A percentile compares a stretch with the other conserved stretches of the same genome.
Conservation (phyloP, 2,329 filamentous ascomycete genomes). For the Aspergillus cejpii region DNA sequence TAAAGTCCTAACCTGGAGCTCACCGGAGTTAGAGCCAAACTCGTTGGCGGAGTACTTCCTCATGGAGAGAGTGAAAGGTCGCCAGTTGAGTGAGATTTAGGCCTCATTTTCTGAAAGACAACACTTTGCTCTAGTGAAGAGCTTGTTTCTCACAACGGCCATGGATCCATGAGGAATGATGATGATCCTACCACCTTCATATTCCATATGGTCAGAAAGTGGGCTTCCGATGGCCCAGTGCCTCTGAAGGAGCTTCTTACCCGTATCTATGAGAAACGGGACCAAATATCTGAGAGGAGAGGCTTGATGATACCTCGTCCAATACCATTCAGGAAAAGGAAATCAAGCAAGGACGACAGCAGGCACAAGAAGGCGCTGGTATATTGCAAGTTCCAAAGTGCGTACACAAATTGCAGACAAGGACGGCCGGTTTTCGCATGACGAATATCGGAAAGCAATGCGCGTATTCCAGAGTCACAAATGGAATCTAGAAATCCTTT, state of each 20-base stretch:
- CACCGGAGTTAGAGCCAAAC: constrained; percentile 6
- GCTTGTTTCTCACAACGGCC: constrained; percentile 14
- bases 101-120: constrained; percentile 12
- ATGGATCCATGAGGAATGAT: constrained; percentile 19
- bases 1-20: constrained; percentile 6
- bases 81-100: constrained; percentile 15
- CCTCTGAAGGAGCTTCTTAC: constrained; percentile 20
- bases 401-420: constrained; percentile 12
- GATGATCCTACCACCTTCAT: constrained; percentile 19
- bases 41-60: constrained; percentile 20
- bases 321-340: constrained; percentile 16
- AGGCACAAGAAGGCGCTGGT: constrained; percentile 14
- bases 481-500: constrained; percentile 4
- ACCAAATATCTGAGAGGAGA: constrained; percentile 8
- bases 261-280: constrained; percentile 22
- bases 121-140: constrained; percentile 15
- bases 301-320: constrained; percentile 14
- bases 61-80: constrained; percentile 17
- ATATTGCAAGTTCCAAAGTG: constrained; percentile 17
- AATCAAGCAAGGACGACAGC: constrained; percentile 12
- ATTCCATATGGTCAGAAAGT: constrained; percentile 16
- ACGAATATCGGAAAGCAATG: constrained; percentile 18
- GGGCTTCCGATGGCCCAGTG: constrained; percentile 14
- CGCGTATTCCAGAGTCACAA: constrained; percentile 10
- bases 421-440: constrained; percentile 25